These are phyloP conservation scores for Mediolabrus comicus DNA, from an alignment of 108 stramenopile genomes.

Conservation along the genomic window DNA sequence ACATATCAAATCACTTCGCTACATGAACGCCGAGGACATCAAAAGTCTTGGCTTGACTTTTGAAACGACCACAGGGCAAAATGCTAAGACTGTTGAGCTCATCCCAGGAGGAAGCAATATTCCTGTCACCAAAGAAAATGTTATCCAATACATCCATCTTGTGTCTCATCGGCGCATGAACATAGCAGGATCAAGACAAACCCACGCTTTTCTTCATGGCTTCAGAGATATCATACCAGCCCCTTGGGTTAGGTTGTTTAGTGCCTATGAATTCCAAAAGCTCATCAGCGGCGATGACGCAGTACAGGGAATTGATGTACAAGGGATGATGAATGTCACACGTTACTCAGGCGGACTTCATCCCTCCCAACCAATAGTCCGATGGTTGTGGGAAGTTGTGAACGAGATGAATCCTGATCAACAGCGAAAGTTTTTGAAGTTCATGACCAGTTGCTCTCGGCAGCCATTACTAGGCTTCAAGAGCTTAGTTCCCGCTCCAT, in stretches of 20 bases:
- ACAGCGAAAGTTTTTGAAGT: conserved; percentile 89
- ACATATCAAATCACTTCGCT: conserved; percentile 79
- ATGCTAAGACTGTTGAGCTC: conserved; percentile 59
- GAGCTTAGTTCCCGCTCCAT: conserved; percentile 83
- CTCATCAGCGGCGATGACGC: conserved; percentile 94
- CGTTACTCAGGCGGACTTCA: conserved; percentile 95
- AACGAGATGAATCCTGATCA: conserved; percentile 85
- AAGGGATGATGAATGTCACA: conserved; percentile 74
- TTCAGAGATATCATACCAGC: conserved; percentile 95
- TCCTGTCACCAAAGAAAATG: conserved; percentile 86
- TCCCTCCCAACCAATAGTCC: conserved; percentile 88
- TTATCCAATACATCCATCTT: conserved; percentile 90
- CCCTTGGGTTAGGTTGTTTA: conserved; percentile 93
- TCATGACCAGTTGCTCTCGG: conserved; percentile 94
- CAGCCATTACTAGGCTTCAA: conserved; percentile 96
- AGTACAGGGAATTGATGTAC: conserved; percentile 87
- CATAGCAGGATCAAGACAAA: conserved; percentile 75
- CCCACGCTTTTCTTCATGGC: conserved; percentile 90
- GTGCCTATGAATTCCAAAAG: conserved; percentile 93
- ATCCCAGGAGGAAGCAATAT: conserved; percentile 79
- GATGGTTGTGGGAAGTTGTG: conserved; percentile 89
- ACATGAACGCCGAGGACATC: conserved; percentile 65
- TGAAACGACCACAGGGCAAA: conserved; percentile 7
- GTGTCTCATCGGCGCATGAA: conserved; percentile 94
- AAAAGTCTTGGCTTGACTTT: conserved; percentile 82